Percentiles rank a stretch among this genome's conserved stretches.
Conservation (phyloP, 345 rosid genomes). For the Cardamine chenopodiifolia region DNA sequence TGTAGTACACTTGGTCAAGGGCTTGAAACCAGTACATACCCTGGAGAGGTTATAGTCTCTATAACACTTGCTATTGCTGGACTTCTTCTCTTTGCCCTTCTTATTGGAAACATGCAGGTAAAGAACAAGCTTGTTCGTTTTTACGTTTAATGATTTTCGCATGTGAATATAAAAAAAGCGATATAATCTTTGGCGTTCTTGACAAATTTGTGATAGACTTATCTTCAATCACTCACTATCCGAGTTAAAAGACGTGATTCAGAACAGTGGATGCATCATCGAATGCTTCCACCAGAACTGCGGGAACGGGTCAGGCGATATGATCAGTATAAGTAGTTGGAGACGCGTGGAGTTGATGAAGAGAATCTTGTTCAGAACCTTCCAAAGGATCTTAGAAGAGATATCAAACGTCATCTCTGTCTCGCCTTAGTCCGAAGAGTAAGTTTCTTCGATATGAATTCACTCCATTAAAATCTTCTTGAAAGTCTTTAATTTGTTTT, state of each 20-base stretch:
- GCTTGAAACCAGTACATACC: slow-evolving; percentile 88
- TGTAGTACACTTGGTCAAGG: slow-evolving; percentile 96
- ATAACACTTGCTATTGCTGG: slow-evolving; percentile 86
- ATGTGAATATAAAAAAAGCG: background rate
- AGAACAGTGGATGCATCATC: slow-evolving; percentile 99
- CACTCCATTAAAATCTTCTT: background rate
- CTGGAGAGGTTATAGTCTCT: slow-evolving; percentile 86
- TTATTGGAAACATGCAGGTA: slow-evolving; percentile 99
- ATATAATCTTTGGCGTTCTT: slow-evolving; percentile 5
- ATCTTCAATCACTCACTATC: slow-evolving; percentile 94
- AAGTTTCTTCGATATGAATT: slow-evolving; percentile 35
- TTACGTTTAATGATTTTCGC: background rate
- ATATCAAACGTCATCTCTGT: slow-evolving; percentile 95
- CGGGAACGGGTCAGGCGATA: slow-evolving; percentile 91
- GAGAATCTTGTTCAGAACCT: slow-evolving; percentile 81
- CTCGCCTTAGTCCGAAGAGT: slow-evolving; percentile 91
- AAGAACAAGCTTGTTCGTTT: slow-evolving; percentile 2
- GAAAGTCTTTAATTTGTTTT: background rate
- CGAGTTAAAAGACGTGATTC: slow-evolving; percentile 98
- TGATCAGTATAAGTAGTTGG: slow-evolving; percentile 97
- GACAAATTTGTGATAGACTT: slow-evolving; percentile 58
- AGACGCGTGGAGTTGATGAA: slow-evolving; percentile 96
- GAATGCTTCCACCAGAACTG: slow-evolving; percentile 90
- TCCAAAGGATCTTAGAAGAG: slow-evolving; percentile 95
- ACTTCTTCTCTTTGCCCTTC: slow-evolving; percentile 90